Base-by-base conservation (phyloP, 2,329 filamentous ascomycete genomes). In the Botrytis squamosa region DNA sequence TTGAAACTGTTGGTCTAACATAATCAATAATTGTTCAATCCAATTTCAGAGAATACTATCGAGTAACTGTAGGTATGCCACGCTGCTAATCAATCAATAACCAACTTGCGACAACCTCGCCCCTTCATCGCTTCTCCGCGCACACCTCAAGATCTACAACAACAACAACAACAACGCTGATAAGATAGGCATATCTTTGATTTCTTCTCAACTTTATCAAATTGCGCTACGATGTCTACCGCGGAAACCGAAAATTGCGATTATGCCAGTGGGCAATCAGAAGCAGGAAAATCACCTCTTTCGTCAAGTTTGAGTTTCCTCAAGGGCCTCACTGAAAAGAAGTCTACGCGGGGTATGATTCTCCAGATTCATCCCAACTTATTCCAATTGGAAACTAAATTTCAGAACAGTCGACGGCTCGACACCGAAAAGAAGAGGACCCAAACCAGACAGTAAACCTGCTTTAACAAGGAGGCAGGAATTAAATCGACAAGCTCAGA, bases 391-490 rank as follows among this genome's bases (percentile, higher is more conserved):
- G 40, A 29, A 7, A 42, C 62, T 74, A 78, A 72, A 77, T 60
- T 68, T 46, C 57, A 29, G 36, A 38, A 72, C 57, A 76, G 74
- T 74, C 92, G 95, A 97, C 85, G 95, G 94, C 64, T 92, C 96
- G 80, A 87, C 92, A 14, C 90, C 93, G 4, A 99, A 98, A 84
- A 90, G 93, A 77, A 90, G 96, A 82, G 96, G 96, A 1, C 96
- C 96, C 0, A 98, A 98, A 82, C 96, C 96, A 33, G 96, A 98
- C 82, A 97, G 93, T 85, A 98, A 97, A 81, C 96, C 96, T 29
- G 95, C 96, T 63, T 85, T 97, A 79, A 98, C 95, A 33, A 88
- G 95, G 75, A 90, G 95, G 76, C 96, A 98, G 81, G 95, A 98
- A 83, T 85, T 98, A 75, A 98, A 98, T 81, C 90, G 96, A 76